phyloP scores from a whole-genome alignment of 164 flowering plant genomes.

The Vitis vinifera region ASM3070453v1 NC_081812.1:13469501-13470000 shows the following conservation, averaged over 20 bases:
- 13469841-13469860: neutral
- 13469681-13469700: no score
- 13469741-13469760: neutral
- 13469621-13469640: constrained; percentile 65
- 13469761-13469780: neutral
- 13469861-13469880: no score
- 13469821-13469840: neutral
- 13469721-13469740: constrained; percentile 1
- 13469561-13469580: constrained; percentile 71
- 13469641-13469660: neutral
- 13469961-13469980: no score
- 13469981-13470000: no score
- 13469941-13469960: no score
- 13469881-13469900: no score
- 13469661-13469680: no score
- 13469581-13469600: constrained; percentile 94
- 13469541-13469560: constrained; percentile 87
- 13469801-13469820: neutral
- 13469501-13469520: constrained; percentile 29
- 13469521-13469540: constrained; percentile 94
- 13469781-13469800: neutral
- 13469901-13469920: no score
- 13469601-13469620: constrained; percentile 67
- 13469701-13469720: neutral
- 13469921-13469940: no score